Base-by-base conservation (phyloP, 192 early-diverging fungal species). In the Nowakowskiella sp. region DNA sequence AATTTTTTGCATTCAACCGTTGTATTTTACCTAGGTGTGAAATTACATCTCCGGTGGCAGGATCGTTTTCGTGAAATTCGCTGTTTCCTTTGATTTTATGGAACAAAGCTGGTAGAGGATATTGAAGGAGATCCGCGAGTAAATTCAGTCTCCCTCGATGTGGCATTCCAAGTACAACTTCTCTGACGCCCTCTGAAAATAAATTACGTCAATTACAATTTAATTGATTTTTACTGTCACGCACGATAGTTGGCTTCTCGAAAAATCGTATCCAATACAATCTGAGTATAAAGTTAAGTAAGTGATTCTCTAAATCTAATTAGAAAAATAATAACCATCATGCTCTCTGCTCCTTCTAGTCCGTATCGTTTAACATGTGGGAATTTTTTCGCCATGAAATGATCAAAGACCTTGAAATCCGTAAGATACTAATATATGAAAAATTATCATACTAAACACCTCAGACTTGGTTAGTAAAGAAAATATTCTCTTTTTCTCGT, bases 361-460 rank as follows among this genome's bases (percentile, higher is more conserved):
- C 94, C 94, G 60, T 97, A 97, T 9, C 94, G 83, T 72, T 95
- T 95, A 47, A 97, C 84, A 56, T 92, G 84, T 13, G 90, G 88
- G 68, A 97, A 97, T 65, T 87, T 89, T 57, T 94, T 95, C 45
- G 87, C 87, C 89, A 97, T 93, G 66, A 94, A 97, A 57, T 91
- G 92, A 68, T 97, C 94, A 78, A 97, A 97, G 22, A 80, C 73
- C 82, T 90, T 39, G 10, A 31, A 25, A 19, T 25, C 5, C n/a
- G 24, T 31, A 53, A 13, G 2, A 31, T 28, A 1, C 22, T 48
- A 58, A 24, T 21, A 34, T 47, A 34, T 47, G 39, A 26, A 9
- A 26, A 9, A 10, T 52, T 34, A 26, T 29, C 13, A 27, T 16
- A n/a, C 25, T 27, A 65, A 31, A 34, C 45, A 70, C 77, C 65